Evolutionary conservation across 139 green algal genomes (phyloP).

Genomic region (Picochlorum costavermella): DNA sequence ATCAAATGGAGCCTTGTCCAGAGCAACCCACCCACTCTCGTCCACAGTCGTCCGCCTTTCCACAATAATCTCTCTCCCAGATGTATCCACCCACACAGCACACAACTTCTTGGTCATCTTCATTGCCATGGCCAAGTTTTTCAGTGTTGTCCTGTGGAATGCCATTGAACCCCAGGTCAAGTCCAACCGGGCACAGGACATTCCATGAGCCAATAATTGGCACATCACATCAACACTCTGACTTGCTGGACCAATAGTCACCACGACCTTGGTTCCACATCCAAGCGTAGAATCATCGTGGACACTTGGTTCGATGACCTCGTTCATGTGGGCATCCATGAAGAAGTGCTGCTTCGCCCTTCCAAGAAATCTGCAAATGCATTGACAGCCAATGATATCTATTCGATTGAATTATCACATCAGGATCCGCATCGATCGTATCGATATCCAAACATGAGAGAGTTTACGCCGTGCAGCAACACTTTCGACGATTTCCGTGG

Average conservation of each 20-base stretch:
- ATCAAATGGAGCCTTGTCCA: constrained; percentile 25
- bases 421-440: no score
- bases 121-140: constrained; percentile 63
- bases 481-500: no score
- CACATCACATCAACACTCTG: constrained; percentile 50
- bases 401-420: no score
- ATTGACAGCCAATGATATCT: not conserved
- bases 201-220: constrained; percentile 56
- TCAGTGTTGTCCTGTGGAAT: constrained; percentile 56
- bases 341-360: constrained; percentile 28
- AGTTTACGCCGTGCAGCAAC: not conserved
- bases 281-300: constrained; percentile 13
- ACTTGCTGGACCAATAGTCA: constrained; percentile 63
- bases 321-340: constrained; percentile 26
- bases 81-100: constrained; percentile 71
- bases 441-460: not conserved
- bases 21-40: constrained; percentile 57
- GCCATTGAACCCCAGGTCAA: constrained; percentile 54
- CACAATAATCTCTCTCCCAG: constrained; percentile 46
- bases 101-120: constrained; percentile 52
- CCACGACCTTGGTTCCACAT: constrained; percentile 42
- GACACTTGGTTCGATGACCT: constrained; percentile 12
- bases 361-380: not conserved
- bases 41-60: constrained; percentile 8
- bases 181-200: constrained; percentile 65